Conservation (phyloP, 192 early-diverging fungal species). For the Gigaspora rosea region DNA sequence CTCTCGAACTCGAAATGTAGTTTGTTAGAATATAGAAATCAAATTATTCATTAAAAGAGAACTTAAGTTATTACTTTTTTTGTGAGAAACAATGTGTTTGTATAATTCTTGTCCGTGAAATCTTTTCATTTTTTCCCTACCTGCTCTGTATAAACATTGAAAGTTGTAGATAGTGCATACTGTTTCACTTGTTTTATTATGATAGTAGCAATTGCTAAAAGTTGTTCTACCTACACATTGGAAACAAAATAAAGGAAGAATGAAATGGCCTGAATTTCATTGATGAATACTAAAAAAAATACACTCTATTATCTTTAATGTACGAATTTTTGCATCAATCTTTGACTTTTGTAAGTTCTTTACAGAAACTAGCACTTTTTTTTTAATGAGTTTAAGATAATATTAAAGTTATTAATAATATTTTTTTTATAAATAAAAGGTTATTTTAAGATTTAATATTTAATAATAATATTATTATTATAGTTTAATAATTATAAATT, state of each 20-base stretch:
- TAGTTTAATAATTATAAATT: too few relatives aligned
- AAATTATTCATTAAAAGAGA: conserved; percentile 31
- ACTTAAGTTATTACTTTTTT: conserved; percentile 33
- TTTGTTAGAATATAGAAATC: conserved; percentile 32
- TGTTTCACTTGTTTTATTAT: conserved; percentile 26
- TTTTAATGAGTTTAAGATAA: too few relatives aligned
- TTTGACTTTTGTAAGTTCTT: conserved; percentile 16
- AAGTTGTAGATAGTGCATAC: too few relatives aligned
- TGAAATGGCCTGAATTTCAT: conserved; percentile 23
- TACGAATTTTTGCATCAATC: conserved; percentile 19
- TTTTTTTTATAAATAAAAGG: too few relatives aligned
- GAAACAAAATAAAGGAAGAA: not conserved
- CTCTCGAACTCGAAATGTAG: conserved; percentile 29
- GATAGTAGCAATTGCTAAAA: conserved; percentile 16
- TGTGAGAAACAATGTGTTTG: conserved; percentile 16
- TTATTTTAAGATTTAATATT: too few relatives aligned
- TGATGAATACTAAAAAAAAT: conserved; percentile 8
- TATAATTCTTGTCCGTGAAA: conserved; percentile 28
- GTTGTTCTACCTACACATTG: too few relatives aligned
- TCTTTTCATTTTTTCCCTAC: conserved; percentile 28
- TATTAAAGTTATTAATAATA: too few relatives aligned
- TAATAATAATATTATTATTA: too few relatives aligned
- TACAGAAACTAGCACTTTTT: too few relatives aligned
- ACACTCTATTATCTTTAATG: conserved; percentile 15
- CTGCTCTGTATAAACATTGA: conserved; percentile 33